phyloP scores from a whole-genome alignment of 1,284 basidiomycete genomes.

The Ganoderma resinaceum region DNA sequence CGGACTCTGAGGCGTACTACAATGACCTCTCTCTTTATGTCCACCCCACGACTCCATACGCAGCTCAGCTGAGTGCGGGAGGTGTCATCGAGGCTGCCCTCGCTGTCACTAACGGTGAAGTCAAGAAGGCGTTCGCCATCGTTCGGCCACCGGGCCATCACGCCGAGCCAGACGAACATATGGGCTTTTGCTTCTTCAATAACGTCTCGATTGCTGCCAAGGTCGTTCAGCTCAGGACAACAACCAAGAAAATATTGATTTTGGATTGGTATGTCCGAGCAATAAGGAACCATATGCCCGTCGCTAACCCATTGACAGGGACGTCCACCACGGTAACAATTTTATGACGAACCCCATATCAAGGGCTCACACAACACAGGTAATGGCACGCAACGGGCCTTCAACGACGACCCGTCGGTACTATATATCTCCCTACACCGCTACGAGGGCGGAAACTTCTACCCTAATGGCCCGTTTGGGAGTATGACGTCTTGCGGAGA shows the following conservation, averaged over 20 bases:
- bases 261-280: constrained; percentile 84
- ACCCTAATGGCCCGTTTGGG: constrained; percentile 93
- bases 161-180: constrained; percentile 96
- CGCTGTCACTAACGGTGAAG: constrained; percentile 82
- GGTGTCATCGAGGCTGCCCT: constrained; percentile 93
- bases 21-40: constrained; percentile 93
- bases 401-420: constrained; percentile 90
- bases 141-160: constrained; percentile 98
- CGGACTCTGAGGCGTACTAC: constrained; percentile 81
- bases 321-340: constrained; percentile 91
- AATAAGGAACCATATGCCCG: constrained; percentile 15
- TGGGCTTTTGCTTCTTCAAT: constrained; percentile 99
- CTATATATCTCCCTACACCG: constrained; percentile 98
- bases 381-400: constrained; percentile 96
- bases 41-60: constrained; percentile 83
- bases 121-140: constrained; percentile 93
- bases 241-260: constrained; percentile 86
- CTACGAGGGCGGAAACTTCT: constrained; percentile 91
- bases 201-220: constrained; percentile 94
- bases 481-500: constrained; percentile 86
- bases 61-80: constrained; percentile 91
- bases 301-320: constrained; percentile 60
- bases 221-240: constrained; percentile 75
- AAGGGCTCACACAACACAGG: constrained; percentile 48
- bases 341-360: background rate